Conservation (phyloP, 805 yeast genomes). For the Blastobotrys chiropterorum region DNA sequence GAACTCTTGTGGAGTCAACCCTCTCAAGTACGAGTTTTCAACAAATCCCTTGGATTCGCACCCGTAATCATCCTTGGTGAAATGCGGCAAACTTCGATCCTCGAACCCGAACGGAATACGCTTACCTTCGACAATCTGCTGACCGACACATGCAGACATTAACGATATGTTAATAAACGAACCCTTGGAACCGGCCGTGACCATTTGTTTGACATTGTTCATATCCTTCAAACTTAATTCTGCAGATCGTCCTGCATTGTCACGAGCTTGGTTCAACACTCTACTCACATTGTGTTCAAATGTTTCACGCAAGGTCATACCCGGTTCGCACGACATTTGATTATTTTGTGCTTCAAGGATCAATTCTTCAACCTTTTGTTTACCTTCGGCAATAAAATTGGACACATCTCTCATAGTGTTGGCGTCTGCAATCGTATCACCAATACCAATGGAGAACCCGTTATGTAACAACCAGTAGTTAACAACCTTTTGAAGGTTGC, state of each 20-base stretch:
- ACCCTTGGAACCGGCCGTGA: slow-evolving; percentile 98
- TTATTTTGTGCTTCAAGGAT: slow-evolving; percentile 89
- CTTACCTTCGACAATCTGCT: slow-evolving; percentile 98
- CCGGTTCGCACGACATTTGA: slow-evolving; percentile 88
- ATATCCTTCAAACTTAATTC: slow-evolving; percentile 91
- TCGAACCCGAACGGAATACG: slow-evolving; percentile 97
- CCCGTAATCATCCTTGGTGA: slow-evolving; percentile 96
- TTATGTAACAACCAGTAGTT: slow-evolving; percentile 94
- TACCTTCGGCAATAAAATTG: slow-evolving; percentile 87
- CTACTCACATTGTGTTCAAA: slow-evolving; percentile 96
- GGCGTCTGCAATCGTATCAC: slow-evolving; percentile 99
- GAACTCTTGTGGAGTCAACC: slow-evolving; percentile 97
- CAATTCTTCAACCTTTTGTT: slow-evolving; percentile 88
- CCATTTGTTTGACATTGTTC: slow-evolving; percentile 98
- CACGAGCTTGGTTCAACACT: slow-evolving; percentile 96
- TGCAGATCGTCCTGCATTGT: slow-evolving; percentile 97
- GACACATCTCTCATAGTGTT: slow-evolving; percentile 92
- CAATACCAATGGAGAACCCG: slow-evolving; percentile 98
- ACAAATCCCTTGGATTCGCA: slow-evolving; percentile 98
- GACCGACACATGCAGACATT: slow-evolving; percentile 99
- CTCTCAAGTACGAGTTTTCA: slow-evolving; percentile 94
- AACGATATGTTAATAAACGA: slow-evolving; percentile 97
- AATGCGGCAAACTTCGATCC: slow-evolving; percentile 95
- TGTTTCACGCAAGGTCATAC: slow-evolving; percentile 98
- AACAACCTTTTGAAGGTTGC: slow-evolving; percentile 90